Conservation (phyloP, 495 filamentous ascomycete genomes). For the Staphylotrichum tortipilum region DNA sequence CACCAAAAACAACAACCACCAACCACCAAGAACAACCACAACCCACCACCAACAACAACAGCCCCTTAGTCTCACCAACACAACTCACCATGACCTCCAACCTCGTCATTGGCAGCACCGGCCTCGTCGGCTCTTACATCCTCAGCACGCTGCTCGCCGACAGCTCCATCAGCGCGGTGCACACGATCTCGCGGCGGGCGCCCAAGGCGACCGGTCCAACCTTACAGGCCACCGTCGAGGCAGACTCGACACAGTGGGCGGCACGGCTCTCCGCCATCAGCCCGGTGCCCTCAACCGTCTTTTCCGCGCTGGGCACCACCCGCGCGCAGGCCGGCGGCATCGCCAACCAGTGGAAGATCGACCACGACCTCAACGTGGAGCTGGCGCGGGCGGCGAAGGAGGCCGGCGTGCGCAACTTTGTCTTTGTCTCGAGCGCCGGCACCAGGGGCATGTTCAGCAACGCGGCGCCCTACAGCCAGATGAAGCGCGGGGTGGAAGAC, state of each 20-base stretch:
- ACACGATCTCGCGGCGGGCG: slow-evolving; percentile 50
- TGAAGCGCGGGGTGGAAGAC: slow-evolving; percentile 79
- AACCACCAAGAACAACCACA: not conserved
- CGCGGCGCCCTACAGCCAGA: slow-evolving; percentile 50
- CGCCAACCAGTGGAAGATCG: slow-evolving; percentile 66
- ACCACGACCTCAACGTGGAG: slow-evolving; percentile 65
- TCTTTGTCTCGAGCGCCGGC: slow-evolving; percentile 55
- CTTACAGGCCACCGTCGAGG: slow-evolving; percentile 39
- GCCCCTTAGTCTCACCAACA: not conserved
- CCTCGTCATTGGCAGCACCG: slow-evolving; percentile 49
- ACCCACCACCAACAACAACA: not conserved
- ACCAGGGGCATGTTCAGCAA: slow-evolving; percentile 28
- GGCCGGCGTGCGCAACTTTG: slow-evolving; percentile 55
- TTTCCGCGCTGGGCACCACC: slow-evolving; percentile 63
- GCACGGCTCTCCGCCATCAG: slow-evolving; percentile 41
- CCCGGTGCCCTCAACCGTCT: slow-evolving; percentile 51
- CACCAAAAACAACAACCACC: too few species aligned
- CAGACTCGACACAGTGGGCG: slow-evolving; percentile 49
- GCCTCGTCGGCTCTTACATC: slow-evolving; percentile 50
- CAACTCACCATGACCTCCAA: slow-evolving; percentile 29
- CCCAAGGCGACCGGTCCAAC: slow-evolving; percentile 40
- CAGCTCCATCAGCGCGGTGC: slow-evolving; percentile 36
- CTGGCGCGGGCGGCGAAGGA: slow-evolving; percentile 56
- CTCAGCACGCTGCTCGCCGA: slow-evolving; percentile 44
- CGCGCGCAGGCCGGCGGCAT: slow-evolving; percentile 56